A percentile compares a stretch with the other conserved stretches of the same genome.
Conservation (phyloP, 371 early-diverging fungal species). For the Entomophthora muscae region DNA sequence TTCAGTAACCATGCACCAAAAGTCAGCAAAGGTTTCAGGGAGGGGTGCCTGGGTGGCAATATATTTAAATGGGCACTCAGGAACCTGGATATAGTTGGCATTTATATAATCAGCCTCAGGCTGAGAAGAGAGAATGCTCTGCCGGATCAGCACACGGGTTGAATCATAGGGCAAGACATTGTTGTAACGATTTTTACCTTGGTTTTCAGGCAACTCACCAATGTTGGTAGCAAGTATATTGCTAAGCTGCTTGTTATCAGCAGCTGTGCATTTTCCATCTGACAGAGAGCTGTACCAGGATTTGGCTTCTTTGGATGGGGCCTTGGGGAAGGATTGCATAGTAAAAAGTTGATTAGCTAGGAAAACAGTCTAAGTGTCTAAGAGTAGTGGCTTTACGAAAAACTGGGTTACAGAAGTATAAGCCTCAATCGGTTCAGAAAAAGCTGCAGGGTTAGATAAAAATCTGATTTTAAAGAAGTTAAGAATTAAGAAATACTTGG, state of each 20-base stretch:
- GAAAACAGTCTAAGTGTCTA: too few relatives aligned
- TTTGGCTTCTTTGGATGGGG: not conserved
- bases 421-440: too few relatives aligned
- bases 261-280: constrained; percentile 5
- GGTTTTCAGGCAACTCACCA: not conserved
- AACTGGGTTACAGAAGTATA: too few relatives aligned
- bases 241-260: not conserved
- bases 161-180: constrained; percentile 5
- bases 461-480: too few relatives aligned
- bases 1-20: constrained; percentile 84
- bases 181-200: not conserved
- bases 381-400: too few relatives aligned
- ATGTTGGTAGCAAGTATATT: not conserved
- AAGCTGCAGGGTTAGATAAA: too few relatives aligned
- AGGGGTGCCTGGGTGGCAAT: constrained; percentile 88
- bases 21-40: constrained; percentile 53
- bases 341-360: too few relatives aligned
- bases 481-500: too few relatives aligned
- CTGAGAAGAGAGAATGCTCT: constrained; percentile 4
- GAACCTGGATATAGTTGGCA: constrained; percentile 37
- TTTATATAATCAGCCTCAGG: constrained; percentile 56
- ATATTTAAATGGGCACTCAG: constrained; percentile 26
- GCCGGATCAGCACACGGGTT: not conserved
- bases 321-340: not conserved
- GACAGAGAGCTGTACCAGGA: not conserved